These are phyloP conservation scores for Theobroma cacao DNA, from an alignment of 345 rosid genomes.

Conservation along the genomic window DNA sequence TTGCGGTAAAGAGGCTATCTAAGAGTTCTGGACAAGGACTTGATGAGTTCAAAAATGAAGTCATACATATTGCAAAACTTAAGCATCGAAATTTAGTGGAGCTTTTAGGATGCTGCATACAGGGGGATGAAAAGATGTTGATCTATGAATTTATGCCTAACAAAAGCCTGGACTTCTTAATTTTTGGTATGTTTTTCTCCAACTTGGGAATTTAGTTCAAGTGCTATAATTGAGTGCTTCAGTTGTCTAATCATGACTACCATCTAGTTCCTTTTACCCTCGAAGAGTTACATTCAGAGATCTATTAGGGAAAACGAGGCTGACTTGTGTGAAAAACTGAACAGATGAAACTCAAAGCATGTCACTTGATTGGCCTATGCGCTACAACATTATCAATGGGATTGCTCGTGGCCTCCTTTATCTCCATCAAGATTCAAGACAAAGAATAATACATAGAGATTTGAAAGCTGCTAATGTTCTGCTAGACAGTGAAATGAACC, in stretches of 20 bases:
- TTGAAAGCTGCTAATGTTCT: constrained; percentile 41
- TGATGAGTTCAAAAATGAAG: constrained; percentile 3
- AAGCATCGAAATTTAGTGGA: neutral
- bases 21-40: neutral
- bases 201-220: neutral
- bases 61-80: neutral
- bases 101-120: neutral
- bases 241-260: neutral
- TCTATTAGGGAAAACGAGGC: neutral
- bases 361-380: constrained; percentile 29
- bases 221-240: neutral
- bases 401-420: constrained; percentile 33
- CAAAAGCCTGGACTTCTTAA: neutral
- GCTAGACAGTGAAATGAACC: constrained; percentile 37
- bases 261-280: neutral
- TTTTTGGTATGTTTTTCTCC: neutral
- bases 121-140: neutral
- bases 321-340: neutral
- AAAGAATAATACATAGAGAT: constrained; percentile 38
- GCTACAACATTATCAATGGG: constrained; percentile 28
- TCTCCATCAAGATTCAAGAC: constrained; percentile 41
- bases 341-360: constrained; percentile 13
- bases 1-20: neutral
- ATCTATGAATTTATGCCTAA: constrained; percentile 2
- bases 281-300: neutral